A percentile compares a stretch with the other conserved stretches of the same genome.
Conservation (phyloP, 441 rosid genomes). For the Adansonia gregorii region DNA sequence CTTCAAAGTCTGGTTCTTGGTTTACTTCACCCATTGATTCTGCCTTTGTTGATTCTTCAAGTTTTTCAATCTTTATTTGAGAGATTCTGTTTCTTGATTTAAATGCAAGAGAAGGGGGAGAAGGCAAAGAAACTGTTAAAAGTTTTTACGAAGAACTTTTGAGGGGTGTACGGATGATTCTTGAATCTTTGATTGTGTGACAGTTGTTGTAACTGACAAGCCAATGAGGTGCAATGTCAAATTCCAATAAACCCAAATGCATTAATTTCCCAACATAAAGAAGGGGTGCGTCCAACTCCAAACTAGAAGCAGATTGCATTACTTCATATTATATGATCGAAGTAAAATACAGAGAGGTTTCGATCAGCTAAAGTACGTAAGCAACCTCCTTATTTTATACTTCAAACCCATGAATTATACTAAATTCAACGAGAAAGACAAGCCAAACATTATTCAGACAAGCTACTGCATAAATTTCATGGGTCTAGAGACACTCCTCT, state of each 20-base stretch:
- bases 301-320: background rate
- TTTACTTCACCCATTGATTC: constrained; percentile 13
- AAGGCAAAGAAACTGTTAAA: background rate
- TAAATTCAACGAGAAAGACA: background rate
- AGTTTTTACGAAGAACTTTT: background rate
- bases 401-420: background rate
- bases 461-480: background rate
- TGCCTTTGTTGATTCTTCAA: background rate
- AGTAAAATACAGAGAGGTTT: background rate
- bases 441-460: background rate
- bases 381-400: constrained; percentile 4
- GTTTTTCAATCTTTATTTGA: constrained; percentile 10
- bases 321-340: background rate
- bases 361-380: background rate
- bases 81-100: background rate
- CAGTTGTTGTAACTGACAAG: background rate
- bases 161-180: constrained; percentile 9
- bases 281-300: too few relatives aligned
- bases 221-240: background rate
- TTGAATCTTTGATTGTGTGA: background rate
- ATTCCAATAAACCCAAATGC: background rate
- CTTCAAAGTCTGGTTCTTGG: constrained; percentile 12
- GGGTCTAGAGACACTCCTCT: background rate
- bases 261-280: too few relatives aligned
- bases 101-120: background rate